phyloP scores from a whole-genome alignment of 2,329 filamentous ascomycete species.

The Thelonectria rubi region DNA sequence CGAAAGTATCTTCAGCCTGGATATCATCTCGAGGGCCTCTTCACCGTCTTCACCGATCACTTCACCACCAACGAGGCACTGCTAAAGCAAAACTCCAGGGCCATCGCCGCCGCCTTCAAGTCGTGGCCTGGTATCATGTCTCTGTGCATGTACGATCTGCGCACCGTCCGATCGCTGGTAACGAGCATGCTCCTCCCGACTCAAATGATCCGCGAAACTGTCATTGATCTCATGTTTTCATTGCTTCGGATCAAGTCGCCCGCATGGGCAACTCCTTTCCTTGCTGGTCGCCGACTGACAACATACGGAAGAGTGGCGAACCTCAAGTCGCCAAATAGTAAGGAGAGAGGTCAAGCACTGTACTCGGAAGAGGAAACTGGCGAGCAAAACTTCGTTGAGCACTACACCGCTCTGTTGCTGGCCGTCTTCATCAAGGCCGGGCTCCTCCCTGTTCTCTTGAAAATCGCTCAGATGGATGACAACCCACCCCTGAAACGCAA shows the following conservation, averaged over 20 bases:
- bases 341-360: constrained; percentile 58
- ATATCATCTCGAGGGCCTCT: constrained; percentile 87
- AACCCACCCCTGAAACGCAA: constrained; percentile 82
- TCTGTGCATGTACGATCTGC: constrained; percentile 86
- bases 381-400: constrained; percentile 87
- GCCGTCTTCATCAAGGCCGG: constrained; percentile 86
- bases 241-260: constrained; percentile 86
- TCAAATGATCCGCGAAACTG: constrained; percentile 71
- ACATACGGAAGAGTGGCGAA: constrained; percentile 96
- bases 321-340: constrained; percentile 69
- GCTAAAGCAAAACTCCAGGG: constrained; percentile 87
- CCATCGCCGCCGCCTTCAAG: constrained; percentile 90
- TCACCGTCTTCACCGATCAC: constrained; percentile 93
- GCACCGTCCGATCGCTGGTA: constrained; percentile 82
- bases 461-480: constrained; percentile 73
- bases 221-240: constrained; percentile 86
- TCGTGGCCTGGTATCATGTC: constrained; percentile 94
- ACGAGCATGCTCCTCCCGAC: constrained; percentile 69
- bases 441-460: constrained; percentile 68
- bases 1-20: constrained; percentile 86
- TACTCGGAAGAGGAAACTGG: constrained; percentile 72
- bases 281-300: constrained; percentile 90
- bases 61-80: constrained; percentile 65
- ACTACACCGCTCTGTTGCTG: constrained; percentile 90
- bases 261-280: constrained; percentile 93